Evolutionary conservation across 345 rosid species (phyloP).

Genomic region (Bruguiera parviflora): DNA sequence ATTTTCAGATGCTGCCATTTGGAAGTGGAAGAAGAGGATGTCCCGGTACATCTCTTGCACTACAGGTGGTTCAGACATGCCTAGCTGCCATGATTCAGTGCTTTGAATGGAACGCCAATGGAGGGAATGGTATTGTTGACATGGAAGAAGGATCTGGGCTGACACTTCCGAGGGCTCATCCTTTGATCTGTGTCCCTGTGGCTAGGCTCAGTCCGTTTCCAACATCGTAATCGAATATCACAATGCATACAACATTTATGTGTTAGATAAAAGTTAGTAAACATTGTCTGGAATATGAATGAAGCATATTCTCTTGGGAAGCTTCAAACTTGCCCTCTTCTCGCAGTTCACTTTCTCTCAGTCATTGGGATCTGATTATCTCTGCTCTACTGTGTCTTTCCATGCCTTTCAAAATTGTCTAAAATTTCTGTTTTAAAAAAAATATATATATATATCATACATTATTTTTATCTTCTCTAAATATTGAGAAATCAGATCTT

Average conservation of each 20-base stretch:
- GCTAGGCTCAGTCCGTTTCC: constrained; percentile 40
- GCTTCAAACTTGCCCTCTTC: too few species aligned
- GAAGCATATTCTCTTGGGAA: too few species aligned
- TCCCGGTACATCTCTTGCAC: constrained; percentile 55
- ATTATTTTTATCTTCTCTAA: background rate
- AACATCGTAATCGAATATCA: constrained; percentile 9
- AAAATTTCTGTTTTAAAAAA: too few species aligned
- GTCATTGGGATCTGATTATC: background rate
- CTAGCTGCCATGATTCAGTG: constrained; percentile 49
- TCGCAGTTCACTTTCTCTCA: background rate
- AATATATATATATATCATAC: too few species aligned
- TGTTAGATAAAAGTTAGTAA: too few species aligned
- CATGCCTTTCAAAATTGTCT: background rate
- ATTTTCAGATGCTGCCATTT: constrained; percentile 53
- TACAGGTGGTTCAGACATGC: constrained; percentile 40
- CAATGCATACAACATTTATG: too few species aligned
- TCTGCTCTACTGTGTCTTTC: too few species aligned
- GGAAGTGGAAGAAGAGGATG: constrained; percentile 68
- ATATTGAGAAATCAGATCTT: too few species aligned
- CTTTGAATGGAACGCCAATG: constrained; percentile 44
- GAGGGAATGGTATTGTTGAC: constrained; percentile 36
- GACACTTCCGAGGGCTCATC: constrained; percentile 49
- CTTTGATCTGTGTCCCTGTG: constrained; percentile 49
- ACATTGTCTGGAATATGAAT: too few species aligned
- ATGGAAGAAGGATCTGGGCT: constrained; percentile 59